Evolutionary conservation across 108 stramenopile species (phyloP).

Genomic region (Bacterosira constricta): DNA sequence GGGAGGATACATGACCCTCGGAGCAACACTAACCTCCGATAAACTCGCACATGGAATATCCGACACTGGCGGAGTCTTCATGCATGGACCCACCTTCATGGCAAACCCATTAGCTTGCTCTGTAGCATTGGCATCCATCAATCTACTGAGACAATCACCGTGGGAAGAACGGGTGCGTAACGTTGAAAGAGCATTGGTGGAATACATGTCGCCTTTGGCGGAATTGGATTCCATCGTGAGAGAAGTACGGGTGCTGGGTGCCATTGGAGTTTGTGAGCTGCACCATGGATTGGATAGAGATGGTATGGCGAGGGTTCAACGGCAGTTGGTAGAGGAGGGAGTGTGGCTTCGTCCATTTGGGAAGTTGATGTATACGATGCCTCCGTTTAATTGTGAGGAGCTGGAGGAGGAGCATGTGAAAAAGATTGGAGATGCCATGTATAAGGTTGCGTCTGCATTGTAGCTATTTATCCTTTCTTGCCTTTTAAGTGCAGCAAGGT

Average conservation of each 20-base stretch:
- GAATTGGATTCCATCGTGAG: constrained; percentile 56
- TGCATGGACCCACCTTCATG: constrained; percentile 90
- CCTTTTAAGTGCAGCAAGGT: too few relatives aligned
- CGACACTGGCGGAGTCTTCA: constrained; percentile 58
- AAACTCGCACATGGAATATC: constrained; percentile 73
- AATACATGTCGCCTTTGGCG: constrained; percentile 55
- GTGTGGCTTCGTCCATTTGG: constrained; percentile 89
- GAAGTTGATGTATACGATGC: constrained; percentile 86
- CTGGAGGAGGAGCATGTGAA: constrained; percentile 47
- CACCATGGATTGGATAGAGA: constrained; percentile 62
- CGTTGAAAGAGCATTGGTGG: constrained; percentile 57
- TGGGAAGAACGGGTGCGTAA: constrained; percentile 56
- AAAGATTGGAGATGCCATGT: constrained; percentile 57
- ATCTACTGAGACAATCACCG: constrained; percentile 54
- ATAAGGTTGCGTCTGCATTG: constrained; percentile 26
- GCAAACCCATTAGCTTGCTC: constrained; percentile 85
- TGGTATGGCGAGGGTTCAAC: constrained; percentile 58
- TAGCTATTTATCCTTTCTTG: too few relatives aligned
- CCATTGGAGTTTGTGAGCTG: constrained; percentile 87
- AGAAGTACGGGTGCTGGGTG: constrained; percentile 86
- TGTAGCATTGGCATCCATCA: constrained; percentile 66
- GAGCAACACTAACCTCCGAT: constrained; percentile 70
- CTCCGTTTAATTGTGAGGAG: constrained; percentile 68
- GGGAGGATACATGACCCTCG: constrained; percentile 84
- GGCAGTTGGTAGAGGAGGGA: constrained; percentile 62